Conservation (phyloP, 768 basidiomycete genomes). For the Punctularia strigosozonata region DNA sequence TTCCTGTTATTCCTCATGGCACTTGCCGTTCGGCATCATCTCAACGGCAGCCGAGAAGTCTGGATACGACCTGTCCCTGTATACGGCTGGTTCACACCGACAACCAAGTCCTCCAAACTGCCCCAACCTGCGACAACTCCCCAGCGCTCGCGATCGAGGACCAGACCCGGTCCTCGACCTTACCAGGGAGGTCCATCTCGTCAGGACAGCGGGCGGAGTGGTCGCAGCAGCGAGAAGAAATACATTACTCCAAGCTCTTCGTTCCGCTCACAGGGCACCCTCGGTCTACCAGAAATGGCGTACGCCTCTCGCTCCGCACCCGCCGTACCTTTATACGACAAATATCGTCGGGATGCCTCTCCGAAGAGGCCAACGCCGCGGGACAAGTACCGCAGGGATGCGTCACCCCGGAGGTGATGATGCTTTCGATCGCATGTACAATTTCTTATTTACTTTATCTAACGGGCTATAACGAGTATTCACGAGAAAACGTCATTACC, state of each 20-base stretch:
- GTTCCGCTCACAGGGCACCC: too few species aligned
- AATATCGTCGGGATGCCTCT: slow-evolving; percentile 20
- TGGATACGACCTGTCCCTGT: slow-evolving; percentile 63
- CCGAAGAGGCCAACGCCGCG: slow-evolving; percentile 17
- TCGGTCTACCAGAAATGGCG: too few species aligned
- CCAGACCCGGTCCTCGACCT: too few species aligned
- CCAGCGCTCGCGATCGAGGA: too few species aligned
- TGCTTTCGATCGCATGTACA: neutral
- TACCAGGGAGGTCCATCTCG: too few species aligned
- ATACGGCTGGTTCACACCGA: slow-evolving; percentile 55
- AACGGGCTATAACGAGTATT: too few species aligned
- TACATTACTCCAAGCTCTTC: too few species aligned
- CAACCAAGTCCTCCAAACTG: slow-evolving; percentile 14
- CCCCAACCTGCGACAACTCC: slow-evolving; percentile 31
- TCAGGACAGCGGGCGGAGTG: too few species aligned
- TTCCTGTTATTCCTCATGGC: slow-evolving; percentile 34
- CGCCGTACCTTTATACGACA: slow-evolving; percentile 17
- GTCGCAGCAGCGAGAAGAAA: too few species aligned
- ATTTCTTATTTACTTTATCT: too few species aligned
- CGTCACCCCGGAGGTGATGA: slow-evolving; percentile 33
- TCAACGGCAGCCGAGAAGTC: slow-evolving; percentile 34
- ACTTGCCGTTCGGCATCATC: slow-evolving; percentile 31
- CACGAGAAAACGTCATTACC: too few species aligned
- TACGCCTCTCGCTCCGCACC: too few species aligned
- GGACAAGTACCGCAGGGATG: slow-evolving; percentile 28